Evolutionary conservation across 768 basidiomycete species (phyloP), one percentile per base, ranked within the genome.

Genomic region (Brasilioporus rufonigricans): DNA sequence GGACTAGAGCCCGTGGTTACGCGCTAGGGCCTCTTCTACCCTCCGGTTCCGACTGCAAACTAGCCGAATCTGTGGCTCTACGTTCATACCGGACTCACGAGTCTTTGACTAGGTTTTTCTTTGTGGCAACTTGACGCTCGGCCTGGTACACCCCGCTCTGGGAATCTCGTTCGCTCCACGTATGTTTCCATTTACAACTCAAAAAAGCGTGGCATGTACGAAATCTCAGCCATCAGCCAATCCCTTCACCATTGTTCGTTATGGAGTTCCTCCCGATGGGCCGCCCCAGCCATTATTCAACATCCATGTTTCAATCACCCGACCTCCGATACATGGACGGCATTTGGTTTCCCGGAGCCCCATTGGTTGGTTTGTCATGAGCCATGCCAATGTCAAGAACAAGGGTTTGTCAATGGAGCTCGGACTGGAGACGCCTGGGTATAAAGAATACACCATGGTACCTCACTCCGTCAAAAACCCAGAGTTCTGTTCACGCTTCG

Each of bases 361-460:
- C 58, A 48, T 56, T 51, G 1, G 29, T 49, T 65, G 55, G 63
- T 60, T 46, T 49, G 41, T 63, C 55, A 50, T 55, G 40, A 40
- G 36, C 50, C 46, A 46, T 56, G 38, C 65, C 65, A 62, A 57
- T 48, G 44, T 56, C 47, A 45, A 49, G 31, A 23, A 44, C 35
- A 50, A 47, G 23, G 14, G 5, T 1, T 31, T 16, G 50, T 50
- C 48, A 23, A 31, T 53, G 51, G 55, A 55, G 51, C 23, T 8
- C 19, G 32, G 47, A 11, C 43, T 23, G 19, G 29, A 33, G 48
- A 16, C 31, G 31, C n/a, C 18, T 26, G 29, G 36, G 5, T 65
- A 65, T 67, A 65, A 59, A 52, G 39, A 27, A 50, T 21, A 23
- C 11, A 1, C 45, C 4, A 23, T 36, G 9, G 19, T 39, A 35